Percentiles rank a stretch among this genome's conserved stretches.
Evolutionary conservation across 331 rosid genomes (phyloP).

Genomic region (Malus hybrid): DNA sequence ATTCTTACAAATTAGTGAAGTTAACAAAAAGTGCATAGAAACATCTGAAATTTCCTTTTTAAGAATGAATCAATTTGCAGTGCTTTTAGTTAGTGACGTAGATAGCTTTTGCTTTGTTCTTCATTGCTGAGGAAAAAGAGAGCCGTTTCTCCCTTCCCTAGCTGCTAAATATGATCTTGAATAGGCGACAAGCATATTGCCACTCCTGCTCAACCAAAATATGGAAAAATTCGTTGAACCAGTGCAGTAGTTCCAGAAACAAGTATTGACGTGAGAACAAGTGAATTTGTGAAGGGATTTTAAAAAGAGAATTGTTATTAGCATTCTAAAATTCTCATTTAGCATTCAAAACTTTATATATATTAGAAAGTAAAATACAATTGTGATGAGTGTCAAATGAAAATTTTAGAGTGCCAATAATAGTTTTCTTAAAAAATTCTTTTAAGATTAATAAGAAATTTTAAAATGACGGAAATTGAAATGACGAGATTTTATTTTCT

Average conservation of each 20-base stretch:
- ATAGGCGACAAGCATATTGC: neutral
- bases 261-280: neutral
- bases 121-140: neutral
- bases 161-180: neutral
- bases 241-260: neutral
- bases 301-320: too few relatives aligned
- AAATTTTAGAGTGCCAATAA: too few relatives aligned
- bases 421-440: too few relatives aligned
- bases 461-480: too few relatives aligned
- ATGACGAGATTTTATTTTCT: too few relatives aligned
- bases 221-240: neutral
- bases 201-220: neutral
- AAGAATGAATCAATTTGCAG: neutral
- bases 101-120: neutral
- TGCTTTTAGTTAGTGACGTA: neutral
- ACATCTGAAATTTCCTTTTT: neutral
- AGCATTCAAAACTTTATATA: too few relatives aligned
- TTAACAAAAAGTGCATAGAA: neutral
- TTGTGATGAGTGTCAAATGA: too few relatives aligned
- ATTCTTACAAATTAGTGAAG: neutral
- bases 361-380: too few relatives aligned
- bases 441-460: too few relatives aligned
- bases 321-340: too few relatives aligned
- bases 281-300: neutral
- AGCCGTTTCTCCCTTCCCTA: slow-evolving; percentile 1